A percentile compares a stretch with the other conserved stretches of the same genome.
phyloP scores from a whole-genome alignment of 495 filamentous ascomycete species.

The Penicillium mononematosum region DNA sequence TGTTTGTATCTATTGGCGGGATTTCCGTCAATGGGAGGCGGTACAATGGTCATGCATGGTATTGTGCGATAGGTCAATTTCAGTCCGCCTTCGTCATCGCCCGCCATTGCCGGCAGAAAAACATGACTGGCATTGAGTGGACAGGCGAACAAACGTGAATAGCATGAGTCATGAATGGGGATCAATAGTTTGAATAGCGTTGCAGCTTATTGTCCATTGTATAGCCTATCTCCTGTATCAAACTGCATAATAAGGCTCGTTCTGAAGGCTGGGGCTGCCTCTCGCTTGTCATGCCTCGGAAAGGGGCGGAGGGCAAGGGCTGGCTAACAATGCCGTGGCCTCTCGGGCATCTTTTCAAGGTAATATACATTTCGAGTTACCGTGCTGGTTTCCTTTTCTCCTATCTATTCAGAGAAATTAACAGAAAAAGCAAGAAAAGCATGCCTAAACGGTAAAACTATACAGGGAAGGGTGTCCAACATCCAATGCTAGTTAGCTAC shows the following conservation, averaged over 20 bases:
- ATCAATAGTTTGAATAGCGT: background rate
- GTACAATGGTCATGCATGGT: constrained; percentile 9
- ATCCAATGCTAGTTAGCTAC: background rate
- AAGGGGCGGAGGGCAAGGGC: constrained; percentile 12
- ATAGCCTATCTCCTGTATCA: background rate
- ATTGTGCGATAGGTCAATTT: constrained; percentile 12
- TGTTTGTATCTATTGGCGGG: background rate
- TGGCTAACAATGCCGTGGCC: constrained; percentile 2
- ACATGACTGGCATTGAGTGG: constrained; percentile 14
- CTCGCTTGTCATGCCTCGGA: constrained; percentile 11
- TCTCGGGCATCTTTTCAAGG: background rate
- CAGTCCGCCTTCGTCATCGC: constrained; percentile 37
- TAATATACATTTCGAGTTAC: background rate
- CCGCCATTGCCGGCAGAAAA: constrained; percentile 28
- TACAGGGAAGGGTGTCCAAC: background rate
- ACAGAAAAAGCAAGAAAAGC: background rate
- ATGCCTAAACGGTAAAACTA: background rate
- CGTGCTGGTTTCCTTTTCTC: background rate
- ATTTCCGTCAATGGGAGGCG: background rate
- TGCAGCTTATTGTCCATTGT: background rate
- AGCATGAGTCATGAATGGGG: background rate
- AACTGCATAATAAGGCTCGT: background rate
- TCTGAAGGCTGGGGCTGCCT: background rate
- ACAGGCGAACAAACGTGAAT: constrained; percentile 4
- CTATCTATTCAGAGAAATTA: background rate